Conservation (phyloP, 2,329 filamentous ascomycete genomes). For the Plectosphaerella cucumerina region DNA sequence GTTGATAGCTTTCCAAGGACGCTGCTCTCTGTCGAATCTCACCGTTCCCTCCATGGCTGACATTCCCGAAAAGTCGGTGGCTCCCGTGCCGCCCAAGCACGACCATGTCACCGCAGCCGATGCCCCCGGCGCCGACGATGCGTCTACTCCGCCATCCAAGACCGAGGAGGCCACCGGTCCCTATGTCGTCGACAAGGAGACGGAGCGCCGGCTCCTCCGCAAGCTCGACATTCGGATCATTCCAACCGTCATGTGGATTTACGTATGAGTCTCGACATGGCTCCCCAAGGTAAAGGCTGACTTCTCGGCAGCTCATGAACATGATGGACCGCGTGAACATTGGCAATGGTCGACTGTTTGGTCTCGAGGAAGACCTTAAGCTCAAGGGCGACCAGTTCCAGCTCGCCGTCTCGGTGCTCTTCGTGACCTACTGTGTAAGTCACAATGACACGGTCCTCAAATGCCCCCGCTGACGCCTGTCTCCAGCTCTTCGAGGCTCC, state of each 20-base stretch:
- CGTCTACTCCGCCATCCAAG: neutral
- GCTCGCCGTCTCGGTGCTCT: slow-evolving; percentile 39
- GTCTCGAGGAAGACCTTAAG: slow-evolving; percentile 54
- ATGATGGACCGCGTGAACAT: slow-evolving; percentile 40
- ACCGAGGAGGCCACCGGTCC: neutral
- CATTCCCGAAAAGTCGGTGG: neutral
- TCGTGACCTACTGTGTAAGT: slow-evolving; percentile 37
- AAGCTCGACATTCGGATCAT: slow-evolving; percentile 28
- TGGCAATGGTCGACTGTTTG: slow-evolving; percentile 59
- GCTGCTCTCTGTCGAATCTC: too few relatives aligned
- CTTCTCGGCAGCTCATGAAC: too few relatives aligned
- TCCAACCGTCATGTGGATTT: slow-evolving; percentile 26
- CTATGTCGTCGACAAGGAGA: slow-evolving; percentile 5
- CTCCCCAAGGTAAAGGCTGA: neutral
- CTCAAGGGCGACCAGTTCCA: slow-evolving; percentile 52
- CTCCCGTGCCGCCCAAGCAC: neutral
- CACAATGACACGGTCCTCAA: neutral
- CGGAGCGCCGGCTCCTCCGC: slow-evolving; percentile 7
- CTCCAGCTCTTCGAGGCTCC: slow-evolving; percentile 31
- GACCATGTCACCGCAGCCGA: neutral
- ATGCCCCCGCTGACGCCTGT: neutral
- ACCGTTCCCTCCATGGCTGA: neutral
- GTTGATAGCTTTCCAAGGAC: too few relatives aligned
- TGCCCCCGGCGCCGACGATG: too few relatives aligned
- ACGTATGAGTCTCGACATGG: slow-evolving; percentile 12